Conservation (phyloP, 768 basidiomycete species). For the Trichaptum fuscoviolaceum region DNA sequence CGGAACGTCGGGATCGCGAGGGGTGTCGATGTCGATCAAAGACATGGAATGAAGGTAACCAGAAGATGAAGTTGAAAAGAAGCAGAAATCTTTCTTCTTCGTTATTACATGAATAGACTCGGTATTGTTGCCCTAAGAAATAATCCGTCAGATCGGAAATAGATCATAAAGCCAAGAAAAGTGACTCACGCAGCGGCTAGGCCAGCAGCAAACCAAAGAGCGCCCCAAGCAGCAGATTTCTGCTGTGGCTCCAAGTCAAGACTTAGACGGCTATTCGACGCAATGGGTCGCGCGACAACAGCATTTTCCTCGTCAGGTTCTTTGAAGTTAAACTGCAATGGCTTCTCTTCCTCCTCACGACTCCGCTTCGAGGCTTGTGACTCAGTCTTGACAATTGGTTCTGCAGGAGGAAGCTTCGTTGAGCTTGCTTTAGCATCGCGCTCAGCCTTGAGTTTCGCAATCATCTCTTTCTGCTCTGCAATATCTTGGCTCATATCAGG, state of each 20-base stretch:
- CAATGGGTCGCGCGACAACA: conserved; percentile 48
- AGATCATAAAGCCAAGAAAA: conserved; percentile 7
- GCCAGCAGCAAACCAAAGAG: conserved; percentile 78
- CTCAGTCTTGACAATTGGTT: conserved; percentile 7
- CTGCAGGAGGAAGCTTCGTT: conserved; percentile 1
- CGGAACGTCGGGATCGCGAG: neutral
- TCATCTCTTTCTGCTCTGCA: conserved; percentile 71
- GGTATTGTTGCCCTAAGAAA: conserved; percentile 1
- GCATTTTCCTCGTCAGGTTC: conserved; percentile 45
- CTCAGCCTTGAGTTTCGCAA: conserved; percentile 64
- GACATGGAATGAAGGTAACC: neutral
- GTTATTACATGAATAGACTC: neutral
- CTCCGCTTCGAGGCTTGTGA: conserved; percentile 38
- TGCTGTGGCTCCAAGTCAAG: conserved; percentile 57
- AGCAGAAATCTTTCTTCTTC: neutral
- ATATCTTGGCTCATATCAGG: conserved; percentile 68
- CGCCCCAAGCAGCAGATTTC: conserved; percentile 79
- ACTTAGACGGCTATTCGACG: conserved; percentile 59
- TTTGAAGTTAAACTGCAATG: conserved; percentile 58
- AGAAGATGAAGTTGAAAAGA: neutral
- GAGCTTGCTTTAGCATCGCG: conserved; percentile 28
- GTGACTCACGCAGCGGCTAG: conserved; percentile 70
- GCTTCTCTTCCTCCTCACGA: conserved; percentile 51
- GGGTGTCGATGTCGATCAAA: neutral
- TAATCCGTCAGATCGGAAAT: conserved; percentile 2